Conservation (phyloP, 345 rosid genomes). For the Melaleuca alternifolia region DNA sequence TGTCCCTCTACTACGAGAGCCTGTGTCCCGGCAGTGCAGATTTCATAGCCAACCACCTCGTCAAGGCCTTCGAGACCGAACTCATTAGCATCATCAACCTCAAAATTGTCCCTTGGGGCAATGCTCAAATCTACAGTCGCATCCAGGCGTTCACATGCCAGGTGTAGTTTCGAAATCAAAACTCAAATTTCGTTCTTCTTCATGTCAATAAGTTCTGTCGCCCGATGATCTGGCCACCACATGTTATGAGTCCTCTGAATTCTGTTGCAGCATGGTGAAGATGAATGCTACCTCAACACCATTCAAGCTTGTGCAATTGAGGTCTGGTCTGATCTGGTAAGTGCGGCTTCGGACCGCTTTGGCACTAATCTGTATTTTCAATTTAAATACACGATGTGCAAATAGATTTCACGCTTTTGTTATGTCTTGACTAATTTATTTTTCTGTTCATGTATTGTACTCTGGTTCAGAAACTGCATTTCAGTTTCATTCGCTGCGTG, state of each 20-base stretch:
- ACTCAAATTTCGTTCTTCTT: background rate
- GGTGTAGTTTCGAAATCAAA: background rate
- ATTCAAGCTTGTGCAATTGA: constrained; percentile 50
- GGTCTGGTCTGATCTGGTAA: constrained; percentile 35
- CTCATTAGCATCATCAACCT: constrained; percentile 21
- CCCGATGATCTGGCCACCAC: background rate
- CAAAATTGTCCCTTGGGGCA: constrained; percentile 29
- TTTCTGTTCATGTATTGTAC: background rate
- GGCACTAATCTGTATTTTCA: background rate
- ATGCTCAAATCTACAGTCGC: background rate
- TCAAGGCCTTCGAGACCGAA: constrained; percentile 4
- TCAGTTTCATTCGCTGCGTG: constrained; percentile 25
- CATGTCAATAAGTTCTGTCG: background rate
- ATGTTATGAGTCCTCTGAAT: background rate
- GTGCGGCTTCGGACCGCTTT: background rate
- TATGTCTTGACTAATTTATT: background rate
- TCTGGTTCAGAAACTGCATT: constrained; percentile 26
- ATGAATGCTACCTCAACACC: constrained; percentile 52
- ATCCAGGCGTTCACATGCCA: constrained; percentile 17
- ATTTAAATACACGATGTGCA: background rate
- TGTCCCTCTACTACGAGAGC: constrained; percentile 30
- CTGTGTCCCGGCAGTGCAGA: constrained; percentile 14
- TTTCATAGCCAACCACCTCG: constrained; percentile 12
- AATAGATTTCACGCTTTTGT: background rate
- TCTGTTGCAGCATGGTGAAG: constrained; percentile 42